These are phyloP conservation scores for Graphiopsis chlorocephala DNA, from an alignment of 2,329 filamentous ascomycete species.

Conservation along the genomic window DNA sequence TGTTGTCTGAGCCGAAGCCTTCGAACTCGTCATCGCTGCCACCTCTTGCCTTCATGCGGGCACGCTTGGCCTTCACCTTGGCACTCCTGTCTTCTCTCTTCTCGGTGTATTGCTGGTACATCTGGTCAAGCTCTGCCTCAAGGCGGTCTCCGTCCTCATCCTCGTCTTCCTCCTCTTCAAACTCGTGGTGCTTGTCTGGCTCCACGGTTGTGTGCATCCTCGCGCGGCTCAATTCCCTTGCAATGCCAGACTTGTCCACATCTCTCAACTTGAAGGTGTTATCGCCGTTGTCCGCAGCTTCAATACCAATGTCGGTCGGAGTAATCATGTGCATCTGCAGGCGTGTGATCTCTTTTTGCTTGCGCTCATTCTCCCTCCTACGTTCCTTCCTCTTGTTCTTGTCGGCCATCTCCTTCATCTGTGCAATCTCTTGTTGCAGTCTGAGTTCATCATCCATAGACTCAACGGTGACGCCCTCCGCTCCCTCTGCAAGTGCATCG, in stretches of 20 bases:
- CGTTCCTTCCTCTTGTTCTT: slow-evolving; percentile 78
- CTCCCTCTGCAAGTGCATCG: slow-evolving; percentile 36
- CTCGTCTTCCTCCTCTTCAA: slow-evolving; percentile 53
- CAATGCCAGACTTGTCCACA: slow-evolving; percentile 71
- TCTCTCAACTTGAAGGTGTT: slow-evolving; percentile 83
- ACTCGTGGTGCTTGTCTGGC: slow-evolving; percentile 41
- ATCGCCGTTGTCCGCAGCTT: slow-evolving; percentile 61
- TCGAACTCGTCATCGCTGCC: slow-evolving; percentile 81
- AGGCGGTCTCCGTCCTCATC: slow-evolving; percentile 76
- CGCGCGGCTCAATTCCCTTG: slow-evolving; percentile 66
- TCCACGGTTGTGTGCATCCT: slow-evolving; percentile 71
- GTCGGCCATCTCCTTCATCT: slow-evolving; percentile 74
- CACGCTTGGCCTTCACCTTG: slow-evolving; percentile 87
- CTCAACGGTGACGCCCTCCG: slow-evolving; percentile 69
- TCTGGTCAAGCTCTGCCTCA: slow-evolving; percentile 77
- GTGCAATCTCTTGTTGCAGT: slow-evolving; percentile 83
- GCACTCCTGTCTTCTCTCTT: slow-evolving; percentile 75
- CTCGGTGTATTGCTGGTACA: slow-evolving; percentile 85
- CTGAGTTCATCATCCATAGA: slow-evolving; percentile 92
- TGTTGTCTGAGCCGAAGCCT: slow-evolving; percentile 68
- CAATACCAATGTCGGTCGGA: slow-evolving; percentile 92
- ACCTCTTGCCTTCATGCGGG: slow-evolving; percentile 60
- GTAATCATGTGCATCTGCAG: slow-evolving; percentile 98
- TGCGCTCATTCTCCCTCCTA: slow-evolving; percentile 86
- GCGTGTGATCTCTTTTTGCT: slow-evolving; percentile 89